Base-by-base conservation (phyloP, 2,329 filamentous ascomycete species). In the Nothophaeocryptopus gaeumannii region DNA sequence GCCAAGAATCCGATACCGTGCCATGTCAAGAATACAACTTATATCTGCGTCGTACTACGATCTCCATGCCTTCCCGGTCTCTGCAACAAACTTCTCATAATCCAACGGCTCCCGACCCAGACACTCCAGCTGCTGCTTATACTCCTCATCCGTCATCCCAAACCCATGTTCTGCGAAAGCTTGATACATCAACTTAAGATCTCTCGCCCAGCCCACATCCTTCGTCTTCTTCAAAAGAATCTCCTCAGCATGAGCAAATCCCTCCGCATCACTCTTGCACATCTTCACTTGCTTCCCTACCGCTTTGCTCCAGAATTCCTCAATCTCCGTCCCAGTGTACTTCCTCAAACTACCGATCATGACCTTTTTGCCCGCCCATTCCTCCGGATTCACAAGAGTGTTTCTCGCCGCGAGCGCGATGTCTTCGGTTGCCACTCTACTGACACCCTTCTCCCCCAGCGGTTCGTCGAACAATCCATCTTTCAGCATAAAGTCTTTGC, bases 151-250 rank as follows among this genome's bases (percentile, higher is more conserved):
- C 2, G 37, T 53, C 52, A 54, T 53, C 5, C 54, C 52, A 39
- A 55, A 57, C 5, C 45, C 45, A 41, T 39, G 11, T 9, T 40
- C 40, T 2, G 37, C 41, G 14, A 53, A 55, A 12, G 37, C 12
- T 33, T 55, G 52, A 45, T 50, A 57, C 54, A 55, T 55, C 20
- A 55, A 39, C 31, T 52, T 47, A 33, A 57, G 14, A 45, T 54
- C 52, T 16, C 54, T 35, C n/a, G 37, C 44, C 54, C 54, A 57
- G 14, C 34, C 52, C 8, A 30, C 29, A 20, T 39, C 36, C 20
- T 26, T 26, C 20, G 20, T 26, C 20, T 26, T 26, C 20, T 7
- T 26, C 20, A 26, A 26, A 26, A 26, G 20, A 26, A 26, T 26
- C 32, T 42, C 41, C 20, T 50, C 48, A 8, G 47, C 34, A 26